Conservation (phyloP, 345 rosid genomes). For the Rhodamnia argentea region DNA sequence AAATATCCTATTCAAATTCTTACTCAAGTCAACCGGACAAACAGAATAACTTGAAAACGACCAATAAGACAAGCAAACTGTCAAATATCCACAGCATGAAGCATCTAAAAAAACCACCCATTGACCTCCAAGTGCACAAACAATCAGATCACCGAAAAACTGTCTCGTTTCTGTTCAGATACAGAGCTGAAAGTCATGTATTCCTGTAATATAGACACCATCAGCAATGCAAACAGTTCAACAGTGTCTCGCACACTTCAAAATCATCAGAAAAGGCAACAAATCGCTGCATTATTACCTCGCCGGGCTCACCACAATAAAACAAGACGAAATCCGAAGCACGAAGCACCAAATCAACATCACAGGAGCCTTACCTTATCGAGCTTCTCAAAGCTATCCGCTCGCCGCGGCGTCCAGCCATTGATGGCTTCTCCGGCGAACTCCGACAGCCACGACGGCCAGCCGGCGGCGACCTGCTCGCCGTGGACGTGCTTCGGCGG, state of each 20-base stretch:
- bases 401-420: conserved; percentile 81
- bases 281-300: background rate
- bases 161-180: background rate
- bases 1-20: background rate
- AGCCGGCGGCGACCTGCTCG: conserved; percentile 81
- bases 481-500: conserved; percentile 49
- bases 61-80: background rate
- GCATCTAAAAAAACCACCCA: background rate
- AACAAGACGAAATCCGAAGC: background rate
- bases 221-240: background rate
- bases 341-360: background rate
- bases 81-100: background rate
- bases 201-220: background rate
- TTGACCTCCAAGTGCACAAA: background rate
- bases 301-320: background rate
- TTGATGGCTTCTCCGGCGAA: conserved; percentile 74
- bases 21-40: background rate
- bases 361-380: conserved; percentile 38
- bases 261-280: background rate
- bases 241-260: background rate
- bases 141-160: background rate
- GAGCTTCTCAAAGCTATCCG: conserved; percentile 69
- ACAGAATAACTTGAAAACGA: background rate
- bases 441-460: conserved; percentile 79
- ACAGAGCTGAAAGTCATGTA: background rate